Base-by-base conservation (phyloP, 768 basidiomycete species). In the Lentinula raphanica region DNA sequence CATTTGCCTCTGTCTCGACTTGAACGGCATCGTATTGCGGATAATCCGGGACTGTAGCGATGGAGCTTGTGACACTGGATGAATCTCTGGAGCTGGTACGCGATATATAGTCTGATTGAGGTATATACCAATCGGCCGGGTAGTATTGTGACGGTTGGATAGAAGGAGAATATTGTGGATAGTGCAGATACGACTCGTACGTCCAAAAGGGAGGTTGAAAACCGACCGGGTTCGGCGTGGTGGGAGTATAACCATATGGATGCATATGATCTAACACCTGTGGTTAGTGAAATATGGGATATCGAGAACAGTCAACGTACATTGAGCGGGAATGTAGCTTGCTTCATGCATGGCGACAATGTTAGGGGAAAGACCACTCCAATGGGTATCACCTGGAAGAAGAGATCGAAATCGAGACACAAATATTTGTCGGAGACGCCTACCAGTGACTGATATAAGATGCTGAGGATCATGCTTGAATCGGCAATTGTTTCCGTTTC, bases 401-500 rank as follows among this genome's bases (percentile, higher is more conserved):
- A n/a, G 36, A 28, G 28, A 8, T 1, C 12, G n/a, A n/a, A n/a
- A n/a, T 36, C 2, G 19, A 46, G 21, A 35, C 7, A 19, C 19
- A n/a, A 44, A n/a, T n/a, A n/a, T n/a, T n/a, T n/a, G n/a, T n/a
- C n/a, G n/a, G n/a, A 31, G 17, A 8, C 35, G 12, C 49, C 28
- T 21, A 56, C 53, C 31, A 25, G 28, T 21, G 25, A 51, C 27
- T 49, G n/a, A 36, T 32, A 29, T 23, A 32, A 11, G 12, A 40
- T 59, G 25, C 58, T 64, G 63, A 5, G 60, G 39, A 49, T 46
- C 60, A 65, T 79, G 77, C 59, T 63, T 69, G 63, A 71, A 79
- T 58, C 68, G 71, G 64, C 77, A 80, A 46, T 62, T 59, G 5
- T 67, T 49, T 23, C 74, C 76, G 57, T 73, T 74, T 38, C 63